A percentile compares a stretch with the other conserved stretches of the same genome.
phyloP scores from a whole-genome alignment of 371 early-diverging fungal genomes.

The Mortierella sp. region DNA sequence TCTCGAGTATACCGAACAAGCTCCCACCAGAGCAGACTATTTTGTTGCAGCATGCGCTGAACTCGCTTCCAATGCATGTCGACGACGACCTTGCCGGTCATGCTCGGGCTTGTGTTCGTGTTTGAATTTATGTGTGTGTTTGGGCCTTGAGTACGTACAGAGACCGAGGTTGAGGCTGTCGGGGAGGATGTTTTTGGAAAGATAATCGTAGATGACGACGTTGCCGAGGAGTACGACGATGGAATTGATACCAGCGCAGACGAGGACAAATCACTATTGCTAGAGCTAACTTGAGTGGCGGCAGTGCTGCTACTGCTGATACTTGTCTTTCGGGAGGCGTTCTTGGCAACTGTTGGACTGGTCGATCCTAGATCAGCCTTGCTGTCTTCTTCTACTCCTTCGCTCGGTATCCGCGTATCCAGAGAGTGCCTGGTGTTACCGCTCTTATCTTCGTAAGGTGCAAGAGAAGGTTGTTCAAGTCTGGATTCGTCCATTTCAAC shows the following conservation, averaged over 20 bases:
- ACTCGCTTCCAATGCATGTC: conserved; percentile 40
- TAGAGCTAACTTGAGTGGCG: conserved; percentile 1
- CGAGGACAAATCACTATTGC: conserved; percentile 5
- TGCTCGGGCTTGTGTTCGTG: not conserved
- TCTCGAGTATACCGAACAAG: conserved; percentile 50
- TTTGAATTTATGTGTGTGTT: too few species aligned
- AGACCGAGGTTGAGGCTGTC: not conserved
- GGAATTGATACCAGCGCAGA: conserved; percentile 30
- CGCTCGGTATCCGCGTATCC: not conserved
- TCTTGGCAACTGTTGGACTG: not conserved
- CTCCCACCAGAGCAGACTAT: conserved; percentile 52
- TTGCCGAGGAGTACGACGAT: conserved; percentile 37
- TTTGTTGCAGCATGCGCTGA: conserved; percentile 46
- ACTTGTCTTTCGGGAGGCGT: not conserved
- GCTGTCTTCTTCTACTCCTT: too few species aligned
- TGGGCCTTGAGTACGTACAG: not conserved
- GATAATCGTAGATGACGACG: conserved; percentile 32
- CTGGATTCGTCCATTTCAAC: not conserved
- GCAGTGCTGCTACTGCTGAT: conserved; percentile 1
- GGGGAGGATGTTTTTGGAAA: conserved; percentile 33
- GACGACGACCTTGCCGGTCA: not conserved
- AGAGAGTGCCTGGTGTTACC: not conserved
- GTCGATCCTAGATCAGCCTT: too few species aligned
- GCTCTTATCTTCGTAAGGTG: not conserved
- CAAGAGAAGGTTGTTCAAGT: not conserved